A percentile compares a stretch with the other conserved stretches of the same genome.
Conservation (phyloP, 2,329 filamentous ascomycete species). For the Plectosphaerella sp. region DNA sequence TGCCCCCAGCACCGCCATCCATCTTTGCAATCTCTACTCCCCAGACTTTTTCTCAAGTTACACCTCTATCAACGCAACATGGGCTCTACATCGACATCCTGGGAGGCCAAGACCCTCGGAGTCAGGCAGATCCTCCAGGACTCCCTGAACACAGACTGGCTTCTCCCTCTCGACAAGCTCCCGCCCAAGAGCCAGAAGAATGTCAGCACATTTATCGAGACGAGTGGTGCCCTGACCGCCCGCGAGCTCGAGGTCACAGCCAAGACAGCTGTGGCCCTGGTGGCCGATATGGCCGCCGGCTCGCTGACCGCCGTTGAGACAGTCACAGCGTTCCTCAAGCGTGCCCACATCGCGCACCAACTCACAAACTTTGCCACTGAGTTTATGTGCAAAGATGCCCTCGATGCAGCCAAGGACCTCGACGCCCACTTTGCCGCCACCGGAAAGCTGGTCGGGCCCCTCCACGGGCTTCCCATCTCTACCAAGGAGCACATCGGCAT, state of each 20-base stretch:
- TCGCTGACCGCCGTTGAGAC: conserved; percentile 26
- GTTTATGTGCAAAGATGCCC: conserved; percentile 33
- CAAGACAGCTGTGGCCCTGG: conserved; percentile 23
- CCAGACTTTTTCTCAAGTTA: neutral
- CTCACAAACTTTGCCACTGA: conserved; percentile 22
- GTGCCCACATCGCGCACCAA: conserved; percentile 43
- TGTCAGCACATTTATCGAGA: conserved; percentile 1
- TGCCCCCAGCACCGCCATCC: neutral
- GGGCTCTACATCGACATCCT: neutral
- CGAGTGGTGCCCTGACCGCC: conserved; percentile 23
- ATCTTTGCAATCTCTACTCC: neutral
- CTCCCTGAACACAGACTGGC: conserved; percentile 4
- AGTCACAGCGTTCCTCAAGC: conserved; percentile 41
- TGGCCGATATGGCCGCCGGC: conserved; percentile 15
- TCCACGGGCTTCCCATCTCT: conserved; percentile 26
- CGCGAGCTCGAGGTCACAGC: conserved; percentile 32
- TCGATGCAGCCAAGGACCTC: conserved; percentile 29
- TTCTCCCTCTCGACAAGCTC: neutral
- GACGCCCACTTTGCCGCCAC: conserved; percentile 31
- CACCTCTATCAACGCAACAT: neutral
- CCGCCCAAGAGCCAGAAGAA: conserved; percentile 1
- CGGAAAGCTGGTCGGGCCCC: conserved; percentile 41
- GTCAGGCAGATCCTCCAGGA: conserved; percentile 2
- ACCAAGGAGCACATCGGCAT: conserved; percentile 16
- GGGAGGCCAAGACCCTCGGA: conserved; percentile 4